Evolutionary conservation across 495 filamentous ascomycete species (phyloP), one percentile per base, ranked within the genome.

Genomic region (Aspergillus taichungensis): DNA sequence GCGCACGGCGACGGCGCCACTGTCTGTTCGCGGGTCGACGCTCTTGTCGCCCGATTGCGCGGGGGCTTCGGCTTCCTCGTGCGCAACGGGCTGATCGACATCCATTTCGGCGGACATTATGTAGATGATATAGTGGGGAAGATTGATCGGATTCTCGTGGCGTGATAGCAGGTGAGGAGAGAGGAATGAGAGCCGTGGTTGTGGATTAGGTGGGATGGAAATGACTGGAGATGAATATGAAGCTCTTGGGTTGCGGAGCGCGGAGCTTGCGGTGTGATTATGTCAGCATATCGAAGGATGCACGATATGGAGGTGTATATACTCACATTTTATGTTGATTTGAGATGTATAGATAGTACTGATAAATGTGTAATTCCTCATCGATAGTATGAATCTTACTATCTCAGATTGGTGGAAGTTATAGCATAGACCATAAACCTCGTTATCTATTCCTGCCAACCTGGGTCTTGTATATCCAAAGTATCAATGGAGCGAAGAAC

Each of bases 1-100:
- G 63, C 94, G 88, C 42, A 99, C 94, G 10, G 91, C 94, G 6
- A 86, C 88, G 27, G 91, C 88, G 49, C 85, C 85, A 42, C 79
- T 71, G 48, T 79, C 73, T 37, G 91, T 95, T 60, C 84, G 80
- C 13, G 77, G 65, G 47, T 82, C 78, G 47, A 82, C 83, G 57
- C 75, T 74, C 51, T 73, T 67, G 55, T 74, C 71, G 55, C 80
- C 80, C 49, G 74, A 49, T 43, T 74, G 61, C 47, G 63, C 63
- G 51, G 66, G 57, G 34, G 52, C 56, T 43, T 68, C 70, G 34
- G 53, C 56, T 43, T 68, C 70, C 48, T 79, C 73, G 10, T 59
- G 67, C 37, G 66, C 51, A 41, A 70, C 60, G 34, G 72, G 72
- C 30, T 72, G 68, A 67, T 92, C 87, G 51, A 94, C 65, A 48